Evolutionary conservation across 306 rosid genomes (phyloP).

Genomic region (Rosa rugosa): DNA sequence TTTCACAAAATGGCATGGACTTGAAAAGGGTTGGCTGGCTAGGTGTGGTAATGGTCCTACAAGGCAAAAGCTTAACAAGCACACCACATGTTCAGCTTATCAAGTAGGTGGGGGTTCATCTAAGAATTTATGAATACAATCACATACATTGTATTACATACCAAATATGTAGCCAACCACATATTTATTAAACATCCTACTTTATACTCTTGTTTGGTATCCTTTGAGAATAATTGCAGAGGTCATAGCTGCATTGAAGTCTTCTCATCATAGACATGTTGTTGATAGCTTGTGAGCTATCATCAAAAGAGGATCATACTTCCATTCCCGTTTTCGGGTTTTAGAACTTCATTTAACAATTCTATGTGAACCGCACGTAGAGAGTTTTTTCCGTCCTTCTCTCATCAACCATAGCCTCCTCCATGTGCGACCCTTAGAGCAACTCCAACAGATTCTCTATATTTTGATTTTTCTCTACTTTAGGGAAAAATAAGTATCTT

Average conservation of each 20-base stretch:
- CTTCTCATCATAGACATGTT: neutral
- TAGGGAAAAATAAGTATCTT: too few species aligned
- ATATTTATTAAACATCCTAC: neutral
- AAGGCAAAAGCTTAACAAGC: conserved; percentile 61
- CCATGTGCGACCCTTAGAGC: neutral
- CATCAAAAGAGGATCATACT: neutral
- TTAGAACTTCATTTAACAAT: neutral
- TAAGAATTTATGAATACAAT: conserved; percentile 15
- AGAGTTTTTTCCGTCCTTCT: neutral
- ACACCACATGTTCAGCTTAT: conserved; percentile 71
- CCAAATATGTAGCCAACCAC: neutral
- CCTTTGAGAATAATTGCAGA: neutral
- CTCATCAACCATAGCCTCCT: neutral
- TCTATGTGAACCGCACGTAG: neutral
- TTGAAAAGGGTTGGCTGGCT: conserved; percentile 47
- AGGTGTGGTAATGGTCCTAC: conserved; percentile 69
- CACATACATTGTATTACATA: neutral
- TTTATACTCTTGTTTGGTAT: neutral
- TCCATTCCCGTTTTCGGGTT: neutral
- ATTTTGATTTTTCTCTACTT: too few species aligned
- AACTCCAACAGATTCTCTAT: too few species aligned
- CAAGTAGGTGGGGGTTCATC: conserved; percentile 55
- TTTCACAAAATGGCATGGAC: conserved; percentile 18
- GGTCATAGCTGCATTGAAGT: neutral
- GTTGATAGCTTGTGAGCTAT: neutral